Conservation (phyloP, 2,329 filamentous ascomycete species). For the Xylaria sp. region DNA sequence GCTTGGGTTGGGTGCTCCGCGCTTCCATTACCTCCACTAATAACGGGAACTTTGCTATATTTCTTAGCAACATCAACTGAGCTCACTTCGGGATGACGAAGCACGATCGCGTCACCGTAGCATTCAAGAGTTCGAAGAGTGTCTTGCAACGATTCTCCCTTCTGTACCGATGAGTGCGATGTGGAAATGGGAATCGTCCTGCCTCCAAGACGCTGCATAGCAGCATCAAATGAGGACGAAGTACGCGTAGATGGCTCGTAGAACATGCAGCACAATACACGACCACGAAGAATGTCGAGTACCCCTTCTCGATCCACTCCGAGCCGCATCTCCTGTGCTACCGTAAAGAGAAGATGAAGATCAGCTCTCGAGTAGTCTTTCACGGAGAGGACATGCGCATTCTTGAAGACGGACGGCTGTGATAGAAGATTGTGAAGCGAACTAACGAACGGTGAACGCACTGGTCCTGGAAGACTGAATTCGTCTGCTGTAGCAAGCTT, state of each 20-base stretch:
- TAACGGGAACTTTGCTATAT: conserved; percentile 89
- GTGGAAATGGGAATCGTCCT: conserved; percentile 85
- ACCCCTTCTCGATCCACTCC: conserved; percentile 93
- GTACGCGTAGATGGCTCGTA: conserved; percentile 98
- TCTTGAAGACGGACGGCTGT: conserved; percentile 83
- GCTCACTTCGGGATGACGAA: conserved; percentile 87
- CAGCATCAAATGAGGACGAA: conserved; percentile 94
- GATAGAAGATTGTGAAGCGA: conserved; percentile 79
- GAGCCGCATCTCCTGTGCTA: conserved; percentile 96
- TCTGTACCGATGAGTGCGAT: conserved; percentile 86
- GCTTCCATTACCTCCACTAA: conserved; percentile 97
- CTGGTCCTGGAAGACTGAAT: conserved; percentile 58
- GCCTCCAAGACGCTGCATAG: conserved; percentile 97
- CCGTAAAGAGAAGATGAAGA: conserved; percentile 92
- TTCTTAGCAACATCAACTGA: conserved; percentile 86
- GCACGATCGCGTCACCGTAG: conserved; percentile 95
- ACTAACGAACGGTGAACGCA: conserved; percentile 65
- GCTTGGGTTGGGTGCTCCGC: conserved; percentile 98
- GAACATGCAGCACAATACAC: conserved; percentile 92
- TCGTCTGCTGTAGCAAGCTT: conserved; percentile 55
- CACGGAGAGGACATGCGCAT: conserved; percentile 90
- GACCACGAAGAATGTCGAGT: conserved; percentile 85
- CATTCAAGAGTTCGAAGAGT: conserved; percentile 92
- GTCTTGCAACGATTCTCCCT: conserved; percentile 94
- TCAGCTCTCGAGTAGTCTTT: conserved; percentile 89